Conservation (phyloP, 2,329 filamentous ascomycete species). For the Fusarium sp. region DNA sequence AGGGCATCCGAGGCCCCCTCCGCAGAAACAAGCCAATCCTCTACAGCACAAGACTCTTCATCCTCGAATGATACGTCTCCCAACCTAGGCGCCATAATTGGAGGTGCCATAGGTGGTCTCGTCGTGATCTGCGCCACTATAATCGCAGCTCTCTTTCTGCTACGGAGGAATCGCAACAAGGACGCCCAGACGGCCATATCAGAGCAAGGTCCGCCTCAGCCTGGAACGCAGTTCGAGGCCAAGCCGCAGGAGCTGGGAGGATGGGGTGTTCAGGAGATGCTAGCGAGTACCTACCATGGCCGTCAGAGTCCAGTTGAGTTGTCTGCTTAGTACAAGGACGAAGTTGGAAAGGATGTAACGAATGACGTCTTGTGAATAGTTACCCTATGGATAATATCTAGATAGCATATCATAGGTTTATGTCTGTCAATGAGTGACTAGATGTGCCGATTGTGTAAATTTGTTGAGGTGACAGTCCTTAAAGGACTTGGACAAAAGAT, state of each 20-base stretch:
- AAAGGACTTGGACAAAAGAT: too few relatives aligned
- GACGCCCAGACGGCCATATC: background rate
- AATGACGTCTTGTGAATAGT: too few relatives aligned
- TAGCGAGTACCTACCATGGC: background rate
- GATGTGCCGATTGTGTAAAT: too few relatives aligned
- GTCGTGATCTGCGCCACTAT: conserved; percentile 44
- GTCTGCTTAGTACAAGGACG: background rate
- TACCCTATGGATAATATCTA: too few relatives aligned
- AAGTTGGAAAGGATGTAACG: background rate
- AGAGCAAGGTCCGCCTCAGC: background rate
- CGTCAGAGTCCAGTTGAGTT: conserved; percentile 5
- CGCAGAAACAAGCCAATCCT: background rate
- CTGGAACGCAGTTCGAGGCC: background rate
- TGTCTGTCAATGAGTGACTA: too few relatives aligned
- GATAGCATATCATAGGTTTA: too few relatives aligned
- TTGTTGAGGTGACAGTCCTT: too few relatives aligned
- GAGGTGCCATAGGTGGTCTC: conserved; percentile 52
- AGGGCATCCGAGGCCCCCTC: background rate
- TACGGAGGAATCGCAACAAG: conserved; percentile 11
- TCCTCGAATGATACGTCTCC: conserved; percentile 19
- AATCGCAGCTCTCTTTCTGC: conserved; percentile 13
- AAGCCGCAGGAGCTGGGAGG: conserved; percentile 10
- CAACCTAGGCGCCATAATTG: conserved; percentile 50
- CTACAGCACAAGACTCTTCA: background rate
- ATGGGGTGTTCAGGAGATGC: background rate